phyloP scores from a whole-genome alignment of 768 basidiomycete species.

The Phaeolepiota aurea region DNA sequence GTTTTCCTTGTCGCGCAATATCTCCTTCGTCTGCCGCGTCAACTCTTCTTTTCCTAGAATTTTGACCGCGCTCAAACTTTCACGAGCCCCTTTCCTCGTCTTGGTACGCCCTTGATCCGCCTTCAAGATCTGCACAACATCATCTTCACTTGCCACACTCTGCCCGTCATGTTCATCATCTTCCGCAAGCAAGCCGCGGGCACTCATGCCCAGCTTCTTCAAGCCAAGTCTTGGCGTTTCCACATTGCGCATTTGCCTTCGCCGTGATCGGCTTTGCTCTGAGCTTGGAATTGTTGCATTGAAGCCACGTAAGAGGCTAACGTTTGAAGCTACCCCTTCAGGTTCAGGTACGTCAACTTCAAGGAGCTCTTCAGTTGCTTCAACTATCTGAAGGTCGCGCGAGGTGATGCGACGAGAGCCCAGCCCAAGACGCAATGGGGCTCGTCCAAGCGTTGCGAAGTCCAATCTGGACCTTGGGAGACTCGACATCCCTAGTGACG shows the following conservation, averaged over 20 bases:
- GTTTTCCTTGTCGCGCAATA: constrained; percentile 88
- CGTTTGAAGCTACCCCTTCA: constrained; percentile 58
- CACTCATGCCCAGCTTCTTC: constrained; percentile 71
- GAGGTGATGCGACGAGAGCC: constrained; percentile 66
- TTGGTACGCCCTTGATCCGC: constrained; percentile 27
- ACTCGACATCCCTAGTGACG: constrained; percentile 21
- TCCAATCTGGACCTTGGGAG: constrained; percentile 39
- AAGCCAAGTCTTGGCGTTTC: constrained; percentile 71
- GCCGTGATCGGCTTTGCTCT: constrained; percentile 64
- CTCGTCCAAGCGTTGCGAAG: constrained; percentile 75
- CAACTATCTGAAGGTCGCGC: constrained; percentile 76
- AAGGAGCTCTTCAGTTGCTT: constrained; percentile 74
- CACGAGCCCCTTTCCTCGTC: constrained; percentile 46
- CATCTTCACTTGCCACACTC: constrained; percentile 69
- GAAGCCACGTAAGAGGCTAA: constrained; percentile 85
- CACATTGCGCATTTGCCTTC: constrained; percentile 74
- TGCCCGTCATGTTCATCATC: constrained; percentile 47
- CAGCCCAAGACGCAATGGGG: constrained; percentile 62
- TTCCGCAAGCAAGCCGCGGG: constrained; percentile 63
- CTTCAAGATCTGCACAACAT: constrained; percentile 55
- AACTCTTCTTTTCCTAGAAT: constrained; percentile 80
- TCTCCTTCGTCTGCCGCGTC: constrained; percentile 75
- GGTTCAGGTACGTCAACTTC: constrained; percentile 65
- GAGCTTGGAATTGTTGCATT: constrained; percentile 92
- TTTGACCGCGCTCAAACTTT: constrained; percentile 63